Percentiles rank a stretch among this genome's conserved stretches.
These are phyloP conservation scores for Termitomyces sp. DNA, from an alignment of 768 basidiomycete genomes.

Conservation along the genomic window DNA sequence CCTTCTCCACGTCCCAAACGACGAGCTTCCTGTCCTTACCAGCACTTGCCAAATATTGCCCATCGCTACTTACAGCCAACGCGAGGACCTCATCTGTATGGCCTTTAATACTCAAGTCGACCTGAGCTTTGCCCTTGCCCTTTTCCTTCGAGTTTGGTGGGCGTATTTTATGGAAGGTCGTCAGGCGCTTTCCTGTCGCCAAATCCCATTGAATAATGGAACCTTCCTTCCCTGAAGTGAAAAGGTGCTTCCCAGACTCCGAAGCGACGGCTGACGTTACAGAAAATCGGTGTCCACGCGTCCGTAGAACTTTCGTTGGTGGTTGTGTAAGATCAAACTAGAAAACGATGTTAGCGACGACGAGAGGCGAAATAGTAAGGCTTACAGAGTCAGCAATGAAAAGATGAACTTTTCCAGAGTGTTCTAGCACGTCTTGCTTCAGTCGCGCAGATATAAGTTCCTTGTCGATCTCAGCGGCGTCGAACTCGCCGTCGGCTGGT, in stretches of 20 bases:
- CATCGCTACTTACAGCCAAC: slow-evolving; percentile 84
- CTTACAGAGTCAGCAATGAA: slow-evolving; percentile 75
- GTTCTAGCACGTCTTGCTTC: slow-evolving; percentile 88
- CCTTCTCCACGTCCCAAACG: slow-evolving; percentile 80
- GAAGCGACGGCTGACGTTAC: slow-evolving; percentile 82
- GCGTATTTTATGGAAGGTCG: slow-evolving; percentile 60
- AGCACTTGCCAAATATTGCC: slow-evolving; percentile 80
- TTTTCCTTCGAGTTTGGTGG: slow-evolving; percentile 42
- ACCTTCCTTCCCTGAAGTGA: slow-evolving; percentile 90
- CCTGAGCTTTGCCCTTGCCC: slow-evolving; percentile 46
- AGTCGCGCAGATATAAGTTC: slow-evolving; percentile 89
- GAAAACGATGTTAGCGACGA: background rate
- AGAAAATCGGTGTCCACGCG: slow-evolving; percentile 72
- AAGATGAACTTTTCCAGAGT: slow-evolving; percentile 83
- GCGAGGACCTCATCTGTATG: slow-evolving; percentile 87
- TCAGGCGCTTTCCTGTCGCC: slow-evolving; percentile 54
- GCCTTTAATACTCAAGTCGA: slow-evolving; percentile 51
- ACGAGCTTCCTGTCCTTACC: slow-evolving; percentile 82
- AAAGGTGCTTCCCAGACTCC: slow-evolving; percentile 72
- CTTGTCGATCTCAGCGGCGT: slow-evolving; percentile 93
- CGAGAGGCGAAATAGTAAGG: slow-evolving; percentile 12
- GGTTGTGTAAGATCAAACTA: slow-evolving; percentile 60
- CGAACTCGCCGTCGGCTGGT: slow-evolving; percentile 83
- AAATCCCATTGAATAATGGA: slow-evolving; percentile 86
- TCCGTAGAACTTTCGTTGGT: slow-evolving; percentile 51